Evolutionary conservation across 768 basidiomycete genomes (phyloP), one percentile per base, ranked within the genome.

Genomic region (Mycena pura): DNA sequence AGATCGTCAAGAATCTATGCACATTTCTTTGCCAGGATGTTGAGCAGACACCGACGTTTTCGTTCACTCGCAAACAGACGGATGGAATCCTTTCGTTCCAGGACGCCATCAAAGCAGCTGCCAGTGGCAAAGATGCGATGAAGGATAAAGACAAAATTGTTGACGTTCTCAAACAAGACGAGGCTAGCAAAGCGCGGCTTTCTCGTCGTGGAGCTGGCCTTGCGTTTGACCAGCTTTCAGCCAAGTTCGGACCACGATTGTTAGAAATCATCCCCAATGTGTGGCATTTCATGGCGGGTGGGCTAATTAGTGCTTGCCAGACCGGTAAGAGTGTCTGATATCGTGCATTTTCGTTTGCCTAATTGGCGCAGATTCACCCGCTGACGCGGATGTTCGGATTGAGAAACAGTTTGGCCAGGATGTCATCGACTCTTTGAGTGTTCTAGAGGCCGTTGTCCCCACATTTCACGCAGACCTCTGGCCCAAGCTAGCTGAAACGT

Each of bases 1-100:
- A 99, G 80, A 93, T 99, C 57, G 88, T 99, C 64, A 95, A 94
- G 78, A 99, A 99, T 72, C 85, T 99, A 8, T 96, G 94, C 78
- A 95, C 93, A 0, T 99, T 99, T 77, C 79, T 99, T 6, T 99
- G 96, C 70, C 93, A 95, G 69, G 97, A 99, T 72, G 82, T 85
- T 8, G 88, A 90, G 39, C 85, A 91, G 53, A 97, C 95, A 0
- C 97, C 97, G 3, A 89, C 96, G 1, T 99, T 99, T 71, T 83
- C 89, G 1, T 84, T 83, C 68, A 78, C 80, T 8, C 84, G 87
- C 49, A 86, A 85, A 60, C 73, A 81, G 19, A 74, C 76, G 46
- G 84, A 90, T 17, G 95, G 92, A 1, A 91, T 98, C 36, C 77
- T 96, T 19, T 92, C 94, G 2, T 87, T 95, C 69, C 81, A 83